A percentile compares a stretch with the other conserved stretches of the same genome.
Conservation (phyloP, 75 land plant genomes). For the Selaginella moellendorffii region DNA sequence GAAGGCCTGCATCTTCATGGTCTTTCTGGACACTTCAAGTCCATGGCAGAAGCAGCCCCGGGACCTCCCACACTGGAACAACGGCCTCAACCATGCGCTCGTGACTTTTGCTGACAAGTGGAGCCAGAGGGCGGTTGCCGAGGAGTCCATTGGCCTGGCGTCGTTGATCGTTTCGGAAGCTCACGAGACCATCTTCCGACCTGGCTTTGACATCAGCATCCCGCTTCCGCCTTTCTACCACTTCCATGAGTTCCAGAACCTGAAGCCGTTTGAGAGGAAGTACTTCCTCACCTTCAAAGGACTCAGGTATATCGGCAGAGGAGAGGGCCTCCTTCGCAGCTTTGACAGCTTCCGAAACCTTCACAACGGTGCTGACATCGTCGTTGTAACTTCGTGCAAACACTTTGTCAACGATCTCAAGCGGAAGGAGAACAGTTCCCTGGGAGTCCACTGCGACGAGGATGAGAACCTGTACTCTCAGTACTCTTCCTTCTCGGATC, state of each 20-base stretch:
- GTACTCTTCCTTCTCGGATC: conserved; percentile 7
- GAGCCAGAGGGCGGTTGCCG: conserved; percentile 15
- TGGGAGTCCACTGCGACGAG: conserved; percentile 22
- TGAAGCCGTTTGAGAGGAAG: conserved; percentile 15
- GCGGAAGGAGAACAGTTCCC: conserved; percentile 16
- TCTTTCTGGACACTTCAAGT: conserved; percentile 16
- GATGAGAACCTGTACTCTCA: conserved; percentile 10
- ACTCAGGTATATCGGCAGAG: conserved; percentile 20
- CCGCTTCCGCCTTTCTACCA: conserved; percentile 17
- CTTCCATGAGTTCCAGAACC: conserved; percentile 9
- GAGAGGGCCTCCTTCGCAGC: conserved; percentile 23
- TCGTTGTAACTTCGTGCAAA: conserved; percentile 25
- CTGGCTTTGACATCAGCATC: conserved; percentile 36
- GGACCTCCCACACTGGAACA: conserved; percentile 23
- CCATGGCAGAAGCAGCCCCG: conserved; percentile 15
- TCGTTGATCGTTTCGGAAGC: conserved; percentile 20
- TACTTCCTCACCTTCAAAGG: conserved; percentile 25
- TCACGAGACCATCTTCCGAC: conserved; percentile 25
- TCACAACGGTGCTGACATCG: conserved; percentile 25
- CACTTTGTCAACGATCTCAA: conserved; percentile 21
- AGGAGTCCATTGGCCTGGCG: conserved; percentile 21
- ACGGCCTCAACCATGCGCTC: conserved; percentile 27
- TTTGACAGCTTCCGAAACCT: conserved; percentile 15
- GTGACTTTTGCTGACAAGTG: conserved; percentile 29
- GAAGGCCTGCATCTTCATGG: conserved; percentile 29